Evolutionary conservation across 108 stramenopile species (phyloP), one percentile per base, ranked within the genome.

Genomic region (Pseudonitzschia multiseries): DNA sequence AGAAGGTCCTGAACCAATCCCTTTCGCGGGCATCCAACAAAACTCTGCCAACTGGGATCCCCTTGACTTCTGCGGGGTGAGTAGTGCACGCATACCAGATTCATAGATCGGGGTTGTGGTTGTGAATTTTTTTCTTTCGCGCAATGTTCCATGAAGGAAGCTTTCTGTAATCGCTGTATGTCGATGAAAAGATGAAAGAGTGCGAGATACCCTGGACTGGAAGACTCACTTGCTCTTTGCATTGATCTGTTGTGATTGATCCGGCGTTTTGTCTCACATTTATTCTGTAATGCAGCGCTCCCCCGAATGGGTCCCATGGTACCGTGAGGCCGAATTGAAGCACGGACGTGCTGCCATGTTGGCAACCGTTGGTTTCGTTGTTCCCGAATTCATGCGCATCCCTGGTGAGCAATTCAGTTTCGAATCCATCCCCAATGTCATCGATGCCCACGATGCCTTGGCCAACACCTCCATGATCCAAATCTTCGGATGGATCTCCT

Each of bases 331-430:
- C 70, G 96, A 96, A 73, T 71, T 96, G 75, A 76, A 79, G 48
- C 95, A 96, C 75, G 90, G 92, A 50, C 92, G 95, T 57, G 81
- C 90, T 36, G 95, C 95, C 82, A 96, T 96, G 96, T 72, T 96
- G 44, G 96, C 93, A 69, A 81, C 84, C 31, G 71, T 90, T 56
- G 96, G 96, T 63, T 89, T 88, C 81, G 77, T 94, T 74, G 87
- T 79, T 57, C 70, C 93, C 59, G 96, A 96, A 65, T 89, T 94
- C 64, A 77, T 94, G 62, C 90, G 93, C 62, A 79, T 96, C 65
- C 95, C 95, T 26, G 95, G 95, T 13, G 95, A 93, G 17, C 70
- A 74, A 27, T 95, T 81, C 88, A 83, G 81, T 62, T 90, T 93
- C 79, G 90, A 82, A 31, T 69, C 87, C 75, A 78, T 95, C 56